Conservation (phyloP, 2,329 filamentous ascomycete genomes). For the Penicillium griseofulvum region DNA sequence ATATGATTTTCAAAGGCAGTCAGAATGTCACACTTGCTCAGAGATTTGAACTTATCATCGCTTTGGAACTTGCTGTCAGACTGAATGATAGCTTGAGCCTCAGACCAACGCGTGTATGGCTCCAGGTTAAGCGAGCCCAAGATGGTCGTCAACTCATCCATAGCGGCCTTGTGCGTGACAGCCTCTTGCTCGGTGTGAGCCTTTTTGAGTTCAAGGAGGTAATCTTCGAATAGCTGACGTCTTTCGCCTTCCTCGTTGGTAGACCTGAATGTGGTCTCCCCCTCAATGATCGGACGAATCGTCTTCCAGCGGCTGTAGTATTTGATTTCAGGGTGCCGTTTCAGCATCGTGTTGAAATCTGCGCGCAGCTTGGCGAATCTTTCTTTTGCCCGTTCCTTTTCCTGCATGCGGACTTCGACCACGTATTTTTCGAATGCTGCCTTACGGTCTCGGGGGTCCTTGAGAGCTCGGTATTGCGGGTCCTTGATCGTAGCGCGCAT, state of each 20-base stretch:
- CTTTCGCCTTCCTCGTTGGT: slow-evolving; percentile 85
- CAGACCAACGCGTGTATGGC: slow-evolving; percentile 91
- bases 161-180: slow-evolving; percentile 70
- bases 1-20: slow-evolving; percentile 93
- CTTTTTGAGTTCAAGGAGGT: slow-evolving; percentile 80
- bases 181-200: slow-evolving; percentile 73
- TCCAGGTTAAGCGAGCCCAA: slow-evolving; percentile 79
- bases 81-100: slow-evolving; percentile 79
- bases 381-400: slow-evolving; percentile 93
- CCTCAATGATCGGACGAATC: slow-evolving; percentile 87
- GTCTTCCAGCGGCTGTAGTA: slow-evolving; percentile 98
- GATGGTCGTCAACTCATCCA: slow-evolving; percentile 77
- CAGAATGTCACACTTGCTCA: slow-evolving; percentile 86
- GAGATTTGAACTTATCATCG: slow-evolving; percentile 79
- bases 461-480: slow-evolving; percentile 86
- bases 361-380: slow-evolving; percentile 84
- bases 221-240: slow-evolving; percentile 88
- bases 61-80: slow-evolving; percentile 72
- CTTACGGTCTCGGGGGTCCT: slow-evolving; percentile 87
- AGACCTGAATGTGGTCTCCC: slow-evolving; percentile 91
- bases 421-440: slow-evolving; percentile 93
- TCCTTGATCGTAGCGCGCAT: slow-evolving; percentile 85
- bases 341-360: slow-evolving; percentile 95
- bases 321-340: slow-evolving; percentile 93
- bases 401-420: slow-evolving; percentile 81